Conservation (phyloP, 495 filamentous ascomycete genomes). For the Neurospora sp. region DNA sequence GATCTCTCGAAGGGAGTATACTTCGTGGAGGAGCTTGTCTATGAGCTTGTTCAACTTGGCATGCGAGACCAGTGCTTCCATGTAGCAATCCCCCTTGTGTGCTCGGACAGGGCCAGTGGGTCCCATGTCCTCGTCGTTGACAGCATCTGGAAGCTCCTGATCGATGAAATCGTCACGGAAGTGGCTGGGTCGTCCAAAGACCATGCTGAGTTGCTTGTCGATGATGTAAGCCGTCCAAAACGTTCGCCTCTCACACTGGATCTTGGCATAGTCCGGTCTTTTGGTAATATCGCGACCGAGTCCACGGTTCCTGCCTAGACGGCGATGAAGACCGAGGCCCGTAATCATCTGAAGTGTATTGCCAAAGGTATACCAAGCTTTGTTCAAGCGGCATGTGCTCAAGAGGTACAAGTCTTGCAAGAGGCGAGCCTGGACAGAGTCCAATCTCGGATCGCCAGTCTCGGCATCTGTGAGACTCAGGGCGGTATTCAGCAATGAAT, state of each 20-base stretch:
- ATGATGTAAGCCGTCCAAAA: conserved; percentile 49
- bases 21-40: conserved; percentile 36
- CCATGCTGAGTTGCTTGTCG: conserved; percentile 48
- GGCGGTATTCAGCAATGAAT: conserved; percentile 9
- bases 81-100: conserved; percentile 27
- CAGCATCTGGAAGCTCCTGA: conserved; percentile 40
- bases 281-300: conserved; percentile 7
- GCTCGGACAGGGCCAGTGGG: conserved; percentile 17
- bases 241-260: conserved; percentile 37
- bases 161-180: conserved; percentile 44
- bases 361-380: conserved; percentile 20
- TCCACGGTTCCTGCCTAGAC: conserved; percentile 10
- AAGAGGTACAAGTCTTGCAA: conserved; percentile 19
- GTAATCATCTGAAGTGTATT: conserved; percentile 14
- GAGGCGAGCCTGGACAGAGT: conserved; percentile 17
- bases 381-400: conserved; percentile 13
- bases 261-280: conserved; percentile 12
- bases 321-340: conserved; percentile 22
- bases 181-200: conserved; percentile 44
- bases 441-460: conserved; percentile 8
- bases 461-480: conserved; percentile 8
- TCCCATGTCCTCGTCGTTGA: conserved; percentile 45
- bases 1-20: conserved; percentile 37
- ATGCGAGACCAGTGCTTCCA: conserved; percentile 39
- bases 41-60: conserved; percentile 20